phyloP scores from a whole-genome alignment of 73 alveolate genomes.

The Uronychia setigera region DNA sequence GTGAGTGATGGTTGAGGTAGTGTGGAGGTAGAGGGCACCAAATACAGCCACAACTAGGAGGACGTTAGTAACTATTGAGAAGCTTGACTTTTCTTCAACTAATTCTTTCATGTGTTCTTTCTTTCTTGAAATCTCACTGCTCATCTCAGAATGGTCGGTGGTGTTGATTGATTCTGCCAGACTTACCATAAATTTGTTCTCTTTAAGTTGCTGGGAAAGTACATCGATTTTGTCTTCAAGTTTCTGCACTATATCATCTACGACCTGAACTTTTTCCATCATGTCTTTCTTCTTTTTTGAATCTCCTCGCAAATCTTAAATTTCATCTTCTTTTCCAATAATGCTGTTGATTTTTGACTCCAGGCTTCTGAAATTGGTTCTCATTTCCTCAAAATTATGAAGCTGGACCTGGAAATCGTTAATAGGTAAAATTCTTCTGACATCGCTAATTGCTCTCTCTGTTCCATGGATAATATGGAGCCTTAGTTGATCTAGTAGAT shows the following conservation, averaged over 20 bases:
- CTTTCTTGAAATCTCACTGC: neutral
- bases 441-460: neutral
- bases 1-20: constrained; percentile 4
- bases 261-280: neutral
- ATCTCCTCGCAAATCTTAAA: neutral
- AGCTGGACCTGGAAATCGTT: neutral
- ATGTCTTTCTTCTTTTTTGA: neutral
- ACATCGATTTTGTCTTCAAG: neutral
- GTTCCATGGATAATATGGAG: neutral
- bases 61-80: neutral
- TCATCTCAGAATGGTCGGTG: neutral
- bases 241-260: neutral
- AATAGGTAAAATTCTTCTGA: neutral
- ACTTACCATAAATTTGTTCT: neutral
- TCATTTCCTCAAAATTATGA: neutral
- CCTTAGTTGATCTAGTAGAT: neutral
- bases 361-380: neutral
- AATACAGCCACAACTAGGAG: no score
- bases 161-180: neutral
- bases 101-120: neutral
- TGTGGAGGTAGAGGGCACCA: no score
- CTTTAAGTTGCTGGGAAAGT: neutral
- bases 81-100: neutral
- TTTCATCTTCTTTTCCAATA: neutral
- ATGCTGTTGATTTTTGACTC: neutral